Base-by-base conservation (phyloP, 2,329 filamentous ascomycete species). In the Fusarium dlaminii region DNA sequence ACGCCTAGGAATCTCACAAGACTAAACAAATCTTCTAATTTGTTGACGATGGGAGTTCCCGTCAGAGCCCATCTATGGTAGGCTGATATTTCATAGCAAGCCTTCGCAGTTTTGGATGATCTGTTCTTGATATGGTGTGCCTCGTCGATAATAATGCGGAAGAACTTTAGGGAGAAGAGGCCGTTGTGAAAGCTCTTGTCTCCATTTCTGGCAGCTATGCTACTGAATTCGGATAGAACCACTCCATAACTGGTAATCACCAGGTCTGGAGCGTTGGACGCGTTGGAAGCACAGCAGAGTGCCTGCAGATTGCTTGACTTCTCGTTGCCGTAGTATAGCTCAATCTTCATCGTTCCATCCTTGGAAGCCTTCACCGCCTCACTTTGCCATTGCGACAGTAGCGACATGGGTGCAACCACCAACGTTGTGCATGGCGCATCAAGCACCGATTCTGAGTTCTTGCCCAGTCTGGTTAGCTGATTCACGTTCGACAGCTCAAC, bases 361-460 rank as follows among this genome's bases (percentile, higher is more conserved):
- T 92, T 92, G 0, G 96, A 98, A 1, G 96, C 95, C 78, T 96
- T 97, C 76, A 95, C 91, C 0, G 95, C 94, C 84, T 99, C 96
- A 78, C 94, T 97, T 77, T 98, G 93, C 96, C 96, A 99, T 81
- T 99, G 96, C 0, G 96, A 90, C n/a, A 99, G 87, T 6, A 99
- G 86, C 15, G 96, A 98, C 91, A 98, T 98, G 4, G 96, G 96
- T 1, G 96, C 96, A n/a, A 99, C 89, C 1, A 99, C 96, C 6
- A 99, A 85, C 0, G 96, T 99, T 1, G 96, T 98, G 79, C 92
- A 94, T 1, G 95, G 95, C 3, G 95, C 96, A 60, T 87, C 82
- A 52, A 93, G 87, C 8, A 94, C 84, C 3, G 85, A 84, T 15
- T 86, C 82, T 22, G 89, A 88, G 37, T 85, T 87, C 46, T 87